Percentiles rank a stretch among this genome's conserved stretches.
These are phyloP conservation scores for Tolypocladium cylindrosporum DNA, from an alignment of 2,329 filamentous ascomycete genomes.

Conservation along the genomic window DNA sequence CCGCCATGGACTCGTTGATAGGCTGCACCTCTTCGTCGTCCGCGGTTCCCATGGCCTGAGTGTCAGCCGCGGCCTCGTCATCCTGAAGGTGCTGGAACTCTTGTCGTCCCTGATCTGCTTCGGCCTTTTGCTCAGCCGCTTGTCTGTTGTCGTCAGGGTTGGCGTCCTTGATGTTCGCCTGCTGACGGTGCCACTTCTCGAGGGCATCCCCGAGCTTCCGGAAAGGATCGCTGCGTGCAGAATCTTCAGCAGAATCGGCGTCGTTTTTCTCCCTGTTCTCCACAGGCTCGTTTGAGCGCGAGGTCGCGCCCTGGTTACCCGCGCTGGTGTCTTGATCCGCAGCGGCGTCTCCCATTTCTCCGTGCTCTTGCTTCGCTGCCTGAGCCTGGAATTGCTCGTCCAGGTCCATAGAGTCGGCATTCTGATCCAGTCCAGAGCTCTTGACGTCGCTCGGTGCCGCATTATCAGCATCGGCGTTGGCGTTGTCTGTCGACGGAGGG, in stretches of 20 bases:
- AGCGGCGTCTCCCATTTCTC: constrained; percentile 53
- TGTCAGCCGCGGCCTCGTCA: constrained; percentile 70
- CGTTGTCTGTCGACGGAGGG: constrained; percentile 32
- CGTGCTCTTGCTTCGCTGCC: constrained; percentile 54
- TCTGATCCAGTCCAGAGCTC: constrained; percentile 55
- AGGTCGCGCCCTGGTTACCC: constrained; percentile 51
- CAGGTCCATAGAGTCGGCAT: constrained; percentile 52
- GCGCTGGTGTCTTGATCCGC: constrained; percentile 53
- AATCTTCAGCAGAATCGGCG: constrained; percentile 31
- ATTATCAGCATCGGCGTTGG: constrained; percentile 48
- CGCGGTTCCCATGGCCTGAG: constrained; percentile 83
- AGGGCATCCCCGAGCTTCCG: constrained; percentile 90
- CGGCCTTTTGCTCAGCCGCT: constrained; percentile 30
- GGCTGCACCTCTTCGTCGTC: constrained; percentile 78
- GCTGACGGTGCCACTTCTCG: constrained; percentile 85
- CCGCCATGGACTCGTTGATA: constrained; percentile 80
- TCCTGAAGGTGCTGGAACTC: constrained; percentile 92
- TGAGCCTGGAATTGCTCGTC: constrained; percentile 51
- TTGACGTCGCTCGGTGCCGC: constrained; percentile 53
- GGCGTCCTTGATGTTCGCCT: constrained; percentile 64
- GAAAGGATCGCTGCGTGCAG: constrained; percentile 58
- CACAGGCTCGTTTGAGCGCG: constrained; percentile 36
- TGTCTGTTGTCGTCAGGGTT: constrained; percentile 39
- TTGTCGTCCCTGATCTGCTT: constrained; percentile 64
- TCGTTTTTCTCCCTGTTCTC: constrained; percentile 34